phyloP scores from a whole-genome alignment of 148 eudicot species.

The Amaranthus cruentus region DNA sequence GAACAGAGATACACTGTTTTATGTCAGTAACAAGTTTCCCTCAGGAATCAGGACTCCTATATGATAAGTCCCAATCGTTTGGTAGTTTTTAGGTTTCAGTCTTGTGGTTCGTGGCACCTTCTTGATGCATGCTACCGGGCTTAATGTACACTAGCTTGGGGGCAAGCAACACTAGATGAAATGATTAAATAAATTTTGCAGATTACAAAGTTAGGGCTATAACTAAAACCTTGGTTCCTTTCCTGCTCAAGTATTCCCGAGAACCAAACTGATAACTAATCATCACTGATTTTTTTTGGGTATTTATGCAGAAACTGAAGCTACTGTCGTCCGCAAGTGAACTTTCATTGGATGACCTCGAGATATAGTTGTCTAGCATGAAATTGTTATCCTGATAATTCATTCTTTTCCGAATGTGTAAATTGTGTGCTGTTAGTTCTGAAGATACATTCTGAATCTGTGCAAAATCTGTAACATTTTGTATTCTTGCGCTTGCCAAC shows the following conservation, averaged over 20 bases:
- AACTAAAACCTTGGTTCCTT: not conserved
- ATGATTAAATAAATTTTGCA: not conserved
- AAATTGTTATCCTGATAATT: not conserved
- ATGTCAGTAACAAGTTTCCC: not conserved
- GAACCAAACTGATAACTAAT: not conserved
- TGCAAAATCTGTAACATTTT: not conserved
- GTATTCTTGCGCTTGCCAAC: not conserved
- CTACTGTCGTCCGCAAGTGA: constrained; percentile 54
- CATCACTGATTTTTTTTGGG: not conserved
- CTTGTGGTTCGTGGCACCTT: not conserved
- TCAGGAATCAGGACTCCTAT: not conserved
- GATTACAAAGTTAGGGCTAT: not conserved
- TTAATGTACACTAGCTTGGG: not conserved
- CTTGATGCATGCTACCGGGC: not conserved
- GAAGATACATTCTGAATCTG: constrained; percentile 1
- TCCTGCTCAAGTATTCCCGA: not conserved
- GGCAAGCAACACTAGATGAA: not conserved
- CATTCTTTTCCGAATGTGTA: not conserved
- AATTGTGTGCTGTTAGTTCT: constrained; percentile 13
- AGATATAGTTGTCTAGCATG: constrained; percentile 30
- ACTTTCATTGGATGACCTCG: constrained; percentile 74
- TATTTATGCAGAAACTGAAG: constrained; percentile 73
- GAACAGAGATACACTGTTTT: not conserved
- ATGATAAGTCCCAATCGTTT: not conserved
- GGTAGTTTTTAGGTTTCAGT: not conserved